Percentiles rank a stretch among this genome's conserved stretches.
phyloP scores from a whole-genome alignment of 352 stramenopile species.

The Thraustochytrium sp. region DNA sequence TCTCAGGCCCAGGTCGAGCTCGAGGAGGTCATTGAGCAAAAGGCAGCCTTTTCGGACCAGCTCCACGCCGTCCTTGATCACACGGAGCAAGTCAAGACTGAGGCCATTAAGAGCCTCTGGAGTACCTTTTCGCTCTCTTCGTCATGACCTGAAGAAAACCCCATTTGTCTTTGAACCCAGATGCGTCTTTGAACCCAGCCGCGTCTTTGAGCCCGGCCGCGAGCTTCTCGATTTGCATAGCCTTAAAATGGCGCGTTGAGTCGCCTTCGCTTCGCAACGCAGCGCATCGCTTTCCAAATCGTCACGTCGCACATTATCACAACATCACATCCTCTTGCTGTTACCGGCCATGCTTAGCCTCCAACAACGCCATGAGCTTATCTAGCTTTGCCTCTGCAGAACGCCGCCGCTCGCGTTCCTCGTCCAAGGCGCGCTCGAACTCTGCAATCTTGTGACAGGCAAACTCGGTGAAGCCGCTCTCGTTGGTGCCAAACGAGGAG shows the following conservation, averaged over 20 bases:
- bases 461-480: constrained; percentile 10
- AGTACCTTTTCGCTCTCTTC: not conserved
- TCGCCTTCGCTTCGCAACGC: too few relatives aligned
- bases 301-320: too few relatives aligned
- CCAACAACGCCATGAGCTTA: constrained; percentile 6
- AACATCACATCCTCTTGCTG: too few relatives aligned
- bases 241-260: not conserved
- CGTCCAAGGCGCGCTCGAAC: constrained; percentile 14
- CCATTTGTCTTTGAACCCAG: not conserved
- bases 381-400: constrained; percentile 23
- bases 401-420: not conserved
- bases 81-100: not conserved
- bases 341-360: not conserved
- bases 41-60: constrained; percentile 6
- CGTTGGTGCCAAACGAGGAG: constrained; percentile 10
- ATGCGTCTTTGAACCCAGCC: too few relatives aligned
- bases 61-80: constrained; percentile 1
- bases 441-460: constrained; percentile 16
- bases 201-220: not conserved
- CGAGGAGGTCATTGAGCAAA: constrained; percentile 29
- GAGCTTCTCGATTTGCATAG: not conserved
- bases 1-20: constrained; percentile 34
- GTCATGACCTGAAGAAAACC: not conserved
- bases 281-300: too few relatives aligned
- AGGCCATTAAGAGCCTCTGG: constrained; percentile 25